Evolutionary conservation across 2,329 filamentous ascomycete genomes (phyloP).

Genomic region (Cladosporium sp.): DNA sequence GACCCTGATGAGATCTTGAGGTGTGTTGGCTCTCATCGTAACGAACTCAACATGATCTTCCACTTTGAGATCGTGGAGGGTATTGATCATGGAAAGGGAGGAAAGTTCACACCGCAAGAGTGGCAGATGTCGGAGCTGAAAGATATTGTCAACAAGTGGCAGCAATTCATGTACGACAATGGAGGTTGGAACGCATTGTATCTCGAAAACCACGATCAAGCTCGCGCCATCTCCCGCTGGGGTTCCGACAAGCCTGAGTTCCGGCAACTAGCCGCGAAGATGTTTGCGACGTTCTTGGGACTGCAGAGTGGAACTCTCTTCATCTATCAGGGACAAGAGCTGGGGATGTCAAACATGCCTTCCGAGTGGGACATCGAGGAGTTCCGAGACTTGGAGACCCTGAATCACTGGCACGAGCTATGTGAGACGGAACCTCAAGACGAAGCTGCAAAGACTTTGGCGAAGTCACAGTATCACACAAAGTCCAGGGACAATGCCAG

Average conservation of each 20-base stretch:
- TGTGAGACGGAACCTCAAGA: constrained; percentile 35
- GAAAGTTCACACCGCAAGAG: constrained; percentile 48
- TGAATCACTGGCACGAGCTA: constrained; percentile 53
- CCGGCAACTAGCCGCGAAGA: constrained; percentile 50
- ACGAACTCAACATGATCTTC: constrained; percentile 67
- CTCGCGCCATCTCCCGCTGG: constrained; percentile 55
- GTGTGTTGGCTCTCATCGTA: constrained; percentile 48
- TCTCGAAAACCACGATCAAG: constrained; percentile 63
- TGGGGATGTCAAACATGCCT: constrained; percentile 48
- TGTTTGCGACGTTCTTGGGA: constrained; percentile 37
- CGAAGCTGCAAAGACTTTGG: constrained; percentile 47
- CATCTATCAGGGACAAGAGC: constrained; percentile 50
- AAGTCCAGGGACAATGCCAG: constrained; percentile 12
- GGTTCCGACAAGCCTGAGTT: constrained; percentile 46
- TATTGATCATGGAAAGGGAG: constrained; percentile 44
- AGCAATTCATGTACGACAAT: constrained; percentile 56
- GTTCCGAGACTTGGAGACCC: constrained; percentile 51
- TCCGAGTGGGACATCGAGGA: constrained; percentile 40
- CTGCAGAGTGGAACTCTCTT: constrained; percentile 41
- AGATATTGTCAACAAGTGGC: constrained; percentile 53
- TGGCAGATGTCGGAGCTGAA: constrained; percentile 44
- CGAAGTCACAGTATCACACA: constrained; percentile 31
- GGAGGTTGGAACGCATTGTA: constrained; percentile 62
- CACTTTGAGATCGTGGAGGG: constrained; percentile 59
- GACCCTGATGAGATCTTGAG: constrained; percentile 46